Base-by-base conservation (phyloP, 768 basidiomycete species). In the Fomitopsis serialis region DNA sequence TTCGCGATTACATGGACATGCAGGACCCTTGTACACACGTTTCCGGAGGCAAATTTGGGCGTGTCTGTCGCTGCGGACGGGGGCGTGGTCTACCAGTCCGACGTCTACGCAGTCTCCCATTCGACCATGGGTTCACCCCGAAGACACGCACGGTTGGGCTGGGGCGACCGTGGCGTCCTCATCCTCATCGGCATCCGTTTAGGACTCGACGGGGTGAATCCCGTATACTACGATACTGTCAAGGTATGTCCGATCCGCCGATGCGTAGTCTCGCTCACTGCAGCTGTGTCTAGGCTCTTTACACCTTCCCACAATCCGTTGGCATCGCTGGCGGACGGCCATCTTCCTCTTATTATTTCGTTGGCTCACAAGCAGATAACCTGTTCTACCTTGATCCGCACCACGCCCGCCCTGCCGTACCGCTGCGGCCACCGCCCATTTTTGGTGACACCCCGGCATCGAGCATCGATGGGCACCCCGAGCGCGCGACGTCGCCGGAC, bases 251-350 rank as follows among this genome's bases (percentile, higher is more conserved):
- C 40, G 15, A 13, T 17, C 9, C 9, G 29, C 1, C 11, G 2
- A 43, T 25, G 32, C 43, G 24, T 43, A 23, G 25, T 50, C 13
- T 34, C 13, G 21, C 36, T 43, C 22, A 42, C 32, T 15, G 1
- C 45, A 15, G n/a, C 45, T 12, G 27, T 35, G 22, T n/a, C 6
- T 60, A 96, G 93, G 75, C 80, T 23, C 68, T 98, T 29, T 98
- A 94, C 66, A 90, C 89, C 0, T 92, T 94, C 69, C 95, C 95
- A 0, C 96, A 98, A 71, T 92, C 88, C 2, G 89, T 97, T 35
- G 97, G 96, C 37, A 98, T 99, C 50, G 94, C 96, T 0, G 96
- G 97, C 36, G 96, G 96, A 2, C 80, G 97, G 21, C 97, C 96
- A 0, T 90, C 90, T n/a, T 94, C 92, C 0, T 97, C 94, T 0